Evolutionary conservation across 257 asterid species (phyloP), one percentile per base, ranked within the genome.

Genomic region (Echium plantagineum): DNA sequence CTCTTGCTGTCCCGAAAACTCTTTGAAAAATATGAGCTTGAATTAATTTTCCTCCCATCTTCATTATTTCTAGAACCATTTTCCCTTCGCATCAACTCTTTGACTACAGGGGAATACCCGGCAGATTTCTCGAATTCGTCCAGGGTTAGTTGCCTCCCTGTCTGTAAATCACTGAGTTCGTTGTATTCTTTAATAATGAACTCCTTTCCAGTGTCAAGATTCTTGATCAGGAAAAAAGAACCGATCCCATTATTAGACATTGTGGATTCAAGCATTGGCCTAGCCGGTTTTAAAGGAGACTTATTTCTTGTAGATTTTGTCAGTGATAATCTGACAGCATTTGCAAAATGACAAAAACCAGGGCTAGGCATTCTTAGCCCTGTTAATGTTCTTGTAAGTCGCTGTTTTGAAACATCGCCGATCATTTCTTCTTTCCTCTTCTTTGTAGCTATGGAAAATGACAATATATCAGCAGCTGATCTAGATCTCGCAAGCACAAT

Each of bases 401-500:
- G 80, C 24, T 93, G 94, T 69, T 86, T 89, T 3, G 96, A 78
- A 15, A 68, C 66, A n/a, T 71, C 67, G 5, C 97, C 96, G 2
- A 93, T 72, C 35, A 93, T 18, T 63, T 83, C 95, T 32, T 89
- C 95, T 78, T 81, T 86, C 62, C 97, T 72, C 55, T 77, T 83
- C 59, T 81, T 93, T 0, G 87, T 72, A 22, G 65, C 66, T 2
- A 70, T 71, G 5, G 97, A 89, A 54, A 78, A 76, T 0, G 61
- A 67, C 2, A 74, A 80, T n/a, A 93, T 84, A 51, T 93, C 99
- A n/a, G 96, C 83, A 62, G 84, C 97, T 7, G 99, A 93, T 70
- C 96, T 77, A 17, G 97, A 86, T 70, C 99, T 73, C 30, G 75
- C 83, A n/a, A 86, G 70, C 66, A 74, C 59, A 57, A 66, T 60